Base-by-base conservation (phyloP, 768 basidiomycete species). In the Chalciporus sphaerocephalus region DNA sequence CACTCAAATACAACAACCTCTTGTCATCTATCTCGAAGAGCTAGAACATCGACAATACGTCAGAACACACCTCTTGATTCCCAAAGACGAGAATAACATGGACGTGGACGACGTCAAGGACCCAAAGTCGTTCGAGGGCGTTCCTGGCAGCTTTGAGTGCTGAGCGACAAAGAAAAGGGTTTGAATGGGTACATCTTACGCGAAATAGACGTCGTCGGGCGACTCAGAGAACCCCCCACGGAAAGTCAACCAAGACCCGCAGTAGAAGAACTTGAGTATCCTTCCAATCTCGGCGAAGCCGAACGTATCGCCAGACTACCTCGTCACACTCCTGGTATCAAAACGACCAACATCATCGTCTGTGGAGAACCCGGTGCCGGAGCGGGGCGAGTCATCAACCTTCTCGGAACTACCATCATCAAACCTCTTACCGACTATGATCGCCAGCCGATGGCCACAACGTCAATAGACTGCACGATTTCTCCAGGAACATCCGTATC, bases 11-110 rank as follows among this genome's bases (percentile, higher is more conserved):
- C 58, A 60, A 11, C 47, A 52, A 11, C 59, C 59, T 9, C 55
- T 61, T 4, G 39, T 50, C 4, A 54, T 62, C 41, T 61, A 62
- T 42, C 57, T 61, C 10, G 28, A 57, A 35, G 38, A 42, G 18
- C n/a, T n/a, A n/a, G n/a, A n/a, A n/a, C n/a, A 42, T 45, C 13
- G 11, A 41, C 57, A 51, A 25, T 60, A 43, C 21, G 2, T 40
- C 11, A 52, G 60, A 11, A 40, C 39, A 3, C 60, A 62, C 37
- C 36, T 49, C 12, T 17, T 16, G 6, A 48, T 37, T 6, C n/a
- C 24, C 0, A 22, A 43, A 5, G 11, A 22, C 15, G 56, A 36
- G 1, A 47, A 3, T 0, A 42, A 32, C 15, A 22, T 22, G 18
- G 11, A n/a, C 8, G 5, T 8, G 16, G 15, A 15, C 15, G n/a